Evolutionary conservation across 164 flowering plant genomes (phyloP).

Genomic region (Umbilicus rupestris): DNA sequence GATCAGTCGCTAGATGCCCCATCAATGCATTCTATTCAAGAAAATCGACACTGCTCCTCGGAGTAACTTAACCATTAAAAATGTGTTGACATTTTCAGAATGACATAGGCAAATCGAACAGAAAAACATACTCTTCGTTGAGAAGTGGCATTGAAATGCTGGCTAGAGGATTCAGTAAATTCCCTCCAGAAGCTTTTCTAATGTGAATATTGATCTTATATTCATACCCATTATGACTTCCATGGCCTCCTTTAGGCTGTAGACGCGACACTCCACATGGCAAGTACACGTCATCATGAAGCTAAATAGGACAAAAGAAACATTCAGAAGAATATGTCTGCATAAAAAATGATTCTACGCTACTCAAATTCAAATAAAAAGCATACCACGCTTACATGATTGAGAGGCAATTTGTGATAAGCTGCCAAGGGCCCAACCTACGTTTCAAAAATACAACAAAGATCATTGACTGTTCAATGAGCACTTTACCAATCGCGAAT

Average conservation of each 20-base stretch:
- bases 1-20: too few species aligned
- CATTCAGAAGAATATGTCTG: slow-evolving; percentile 22
- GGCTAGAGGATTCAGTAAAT: too few species aligned
- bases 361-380: neutral
- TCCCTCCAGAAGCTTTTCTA: too few species aligned
- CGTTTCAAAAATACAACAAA: slow-evolving; percentile 10
- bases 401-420: slow-evolving; percentile 85
- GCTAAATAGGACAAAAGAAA: neutral
- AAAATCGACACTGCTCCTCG: too few species aligned
- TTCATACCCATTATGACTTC: slow-evolving; percentile 78
- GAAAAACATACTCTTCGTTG: slow-evolving; percentile 51
- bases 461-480: neutral
- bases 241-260: slow-evolving; percentile 62
- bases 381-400: slow-evolving; percentile 75
- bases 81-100: neutral
- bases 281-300: slow-evolving; percentile 79
- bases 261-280: slow-evolving; percentile 95
- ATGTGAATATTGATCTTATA: neutral
- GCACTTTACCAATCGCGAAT: neutral
- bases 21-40: too few species aligned
- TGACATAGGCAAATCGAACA: neutral
- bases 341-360: neutral
- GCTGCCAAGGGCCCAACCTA: slow-evolving; percentile 91
- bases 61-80: too few species aligned
- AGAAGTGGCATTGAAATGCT: slow-evolving; percentile 66